These are phyloP conservation scores for Linum usitatissimum DNA, from an alignment of 345 rosid genomes.

Conservation along the genomic window DNA sequence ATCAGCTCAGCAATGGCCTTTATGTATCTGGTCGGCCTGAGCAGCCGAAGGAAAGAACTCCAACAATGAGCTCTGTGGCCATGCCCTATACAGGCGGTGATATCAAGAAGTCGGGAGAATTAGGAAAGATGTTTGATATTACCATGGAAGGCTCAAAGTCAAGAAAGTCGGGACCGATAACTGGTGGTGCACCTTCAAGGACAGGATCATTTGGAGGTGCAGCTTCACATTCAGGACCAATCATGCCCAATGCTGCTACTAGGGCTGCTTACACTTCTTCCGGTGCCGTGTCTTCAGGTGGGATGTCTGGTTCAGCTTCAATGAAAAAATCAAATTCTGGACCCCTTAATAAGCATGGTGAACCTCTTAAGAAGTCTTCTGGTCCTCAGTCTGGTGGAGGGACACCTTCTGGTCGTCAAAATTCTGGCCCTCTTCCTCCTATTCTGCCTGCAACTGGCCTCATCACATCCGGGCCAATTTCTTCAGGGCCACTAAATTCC, in stretches of 20 bases:
- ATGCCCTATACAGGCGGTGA: conserved; percentile 97
- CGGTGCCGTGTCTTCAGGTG: conserved; percentile 57
- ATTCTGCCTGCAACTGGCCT: conserved; percentile 88
- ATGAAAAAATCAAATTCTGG: conserved; percentile 90
- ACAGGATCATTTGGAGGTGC: conserved; percentile 85
- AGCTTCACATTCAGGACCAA: conserved; percentile 74
- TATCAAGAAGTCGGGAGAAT: conserved; percentile 83
- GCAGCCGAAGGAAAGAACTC: conserved; percentile 75
- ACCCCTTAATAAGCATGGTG: conserved; percentile 84
- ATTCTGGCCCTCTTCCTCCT: conserved; percentile 87
- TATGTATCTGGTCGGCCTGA: conserved; percentile 90
- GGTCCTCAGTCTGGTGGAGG: conserved; percentile 93
- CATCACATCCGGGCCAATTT: conserved; percentile 87
- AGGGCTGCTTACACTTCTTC: conserved; percentile 57
- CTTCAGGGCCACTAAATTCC: conserved; percentile 72
- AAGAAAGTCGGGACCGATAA: conserved; percentile 91
- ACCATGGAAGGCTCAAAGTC: conserved; percentile 58
- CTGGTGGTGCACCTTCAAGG: conserved; percentile 63
- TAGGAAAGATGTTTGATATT: conserved; percentile 95
- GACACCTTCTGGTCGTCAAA: conserved; percentile 70
- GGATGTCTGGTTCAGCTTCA: conserved; percentile 62
- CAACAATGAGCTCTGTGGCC: conserved; percentile 78
- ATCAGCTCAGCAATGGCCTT: conserved; percentile 81
- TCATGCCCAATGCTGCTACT: conserved; percentile 64
- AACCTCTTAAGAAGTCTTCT: conserved; percentile 73